A percentile compares a stretch with the other conserved stretches of the same genome.
Evolutionary conservation across 345 rosid species (phyloP).

Genomic region (Eucalyptus virginea): DNA sequence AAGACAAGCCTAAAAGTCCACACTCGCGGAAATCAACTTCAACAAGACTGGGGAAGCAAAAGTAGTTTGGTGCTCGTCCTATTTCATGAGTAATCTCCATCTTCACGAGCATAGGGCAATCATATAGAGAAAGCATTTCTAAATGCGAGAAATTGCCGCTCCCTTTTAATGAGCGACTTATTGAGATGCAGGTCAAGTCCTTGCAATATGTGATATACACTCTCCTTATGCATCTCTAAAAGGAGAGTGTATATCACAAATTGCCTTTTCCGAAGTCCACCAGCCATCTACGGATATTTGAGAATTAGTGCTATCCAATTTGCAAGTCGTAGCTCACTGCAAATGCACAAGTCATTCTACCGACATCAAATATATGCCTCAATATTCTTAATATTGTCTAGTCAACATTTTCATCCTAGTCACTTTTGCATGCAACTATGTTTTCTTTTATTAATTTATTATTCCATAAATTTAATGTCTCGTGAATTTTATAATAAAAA

Average conservation of each 20-base stretch:
- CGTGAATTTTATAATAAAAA: neutral
- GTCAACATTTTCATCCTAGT: neutral
- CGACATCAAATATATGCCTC: neutral
- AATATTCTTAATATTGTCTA: neutral
- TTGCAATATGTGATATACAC: fast-evolving
- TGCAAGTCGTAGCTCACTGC: neutral
- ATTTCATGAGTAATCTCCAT: neutral
- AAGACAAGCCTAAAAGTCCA: too few species aligned
- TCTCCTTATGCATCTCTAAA: neutral
- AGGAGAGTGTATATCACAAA: too few species aligned
- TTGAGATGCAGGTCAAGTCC: neutral
- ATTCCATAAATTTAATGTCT: neutral
- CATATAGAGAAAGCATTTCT: fast-evolving
- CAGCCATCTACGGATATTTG: neutral
- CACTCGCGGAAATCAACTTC: too few species aligned
- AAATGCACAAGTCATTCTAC: fast-evolving
- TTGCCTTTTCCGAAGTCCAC: neutral
- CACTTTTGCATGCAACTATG: neutral
- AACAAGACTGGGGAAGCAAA: too few species aligned
- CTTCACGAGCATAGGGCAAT: fast-evolving
- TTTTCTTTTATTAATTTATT: neutral
- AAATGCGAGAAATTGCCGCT: fast-evolving
- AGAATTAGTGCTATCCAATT: neutral
- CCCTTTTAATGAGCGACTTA: neutral
- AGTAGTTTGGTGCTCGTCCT: too few species aligned